Percentiles rank a stretch among this genome's conserved stretches.
These are phyloP conservation scores for Logfia minima DNA, from an alignment of 129 eudicot genomes.

Conservation along the genomic window DNA sequence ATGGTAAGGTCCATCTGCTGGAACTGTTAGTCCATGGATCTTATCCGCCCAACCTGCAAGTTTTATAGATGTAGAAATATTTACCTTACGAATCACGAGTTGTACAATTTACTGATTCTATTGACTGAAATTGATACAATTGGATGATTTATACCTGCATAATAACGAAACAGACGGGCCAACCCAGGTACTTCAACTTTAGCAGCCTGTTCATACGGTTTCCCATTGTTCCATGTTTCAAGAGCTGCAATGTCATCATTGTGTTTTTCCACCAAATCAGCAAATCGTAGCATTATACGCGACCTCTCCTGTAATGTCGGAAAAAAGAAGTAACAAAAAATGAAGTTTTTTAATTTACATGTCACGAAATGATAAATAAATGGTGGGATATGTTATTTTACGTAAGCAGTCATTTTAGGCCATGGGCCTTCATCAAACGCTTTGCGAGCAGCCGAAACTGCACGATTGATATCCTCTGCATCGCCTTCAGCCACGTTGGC, in stretches of 20 bases:
- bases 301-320: conserved; percentile 44
- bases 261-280: conserved; percentile 66
- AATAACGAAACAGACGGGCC: conserved; percentile 54
- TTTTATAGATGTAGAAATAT: neutral
- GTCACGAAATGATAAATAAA: neutral
- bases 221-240: conserved; percentile 65
- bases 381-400: conserved; percentile 3
- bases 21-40: conserved; percentile 68
- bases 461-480: conserved; percentile 55
- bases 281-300: conserved; percentile 43
- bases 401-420: conserved; percentile 64
- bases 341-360: neutral
- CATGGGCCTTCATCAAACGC: conserved; percentile 66
- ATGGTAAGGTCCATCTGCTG: conserved; percentile 62
- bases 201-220: conserved; percentile 52
- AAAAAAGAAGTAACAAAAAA: neutral
- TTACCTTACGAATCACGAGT: neutral
- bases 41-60: conserved; percentile 67
- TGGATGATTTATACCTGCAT: conserved; percentile 44
- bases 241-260: conserved; percentile 54
- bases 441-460: conserved; percentile 63
- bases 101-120: neutral
- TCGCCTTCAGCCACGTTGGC: conserved; percentile 59
- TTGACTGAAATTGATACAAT: neutral
- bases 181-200: conserved; percentile 43